Evolutionary conservation across 352 stramenopile species (phyloP).

Genomic region (Phytophthora quininea): DNA sequence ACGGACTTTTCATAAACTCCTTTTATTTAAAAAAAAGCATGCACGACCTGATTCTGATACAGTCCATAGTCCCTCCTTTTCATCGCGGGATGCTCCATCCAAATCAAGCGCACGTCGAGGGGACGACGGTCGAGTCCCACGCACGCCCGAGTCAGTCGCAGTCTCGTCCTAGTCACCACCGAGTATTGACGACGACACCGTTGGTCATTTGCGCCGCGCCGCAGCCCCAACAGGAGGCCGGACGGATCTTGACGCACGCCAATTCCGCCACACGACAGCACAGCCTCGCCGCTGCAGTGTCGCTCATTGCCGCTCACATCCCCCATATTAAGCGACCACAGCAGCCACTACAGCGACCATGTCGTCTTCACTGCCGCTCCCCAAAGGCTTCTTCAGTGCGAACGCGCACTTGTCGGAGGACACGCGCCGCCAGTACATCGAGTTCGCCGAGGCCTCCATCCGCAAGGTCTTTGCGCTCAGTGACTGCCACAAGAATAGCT

Average conservation of each 20-base stretch:
- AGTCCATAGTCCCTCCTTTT: conserved; percentile 1
- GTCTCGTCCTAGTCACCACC: background rate
- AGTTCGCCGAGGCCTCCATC: conserved; percentile 82
- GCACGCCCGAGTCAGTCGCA: background rate
- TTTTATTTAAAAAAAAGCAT: too few species aligned
- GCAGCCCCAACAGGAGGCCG: background rate
- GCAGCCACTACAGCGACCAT: too few species aligned
- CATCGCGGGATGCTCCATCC: background rate
- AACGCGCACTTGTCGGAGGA: conserved; percentile 71
- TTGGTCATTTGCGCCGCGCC: background rate
- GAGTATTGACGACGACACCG: background rate
- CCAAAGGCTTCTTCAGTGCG: conserved; percentile 79
- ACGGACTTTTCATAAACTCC: too few species aligned
- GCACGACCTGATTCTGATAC: too few species aligned
- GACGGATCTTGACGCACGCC: background rate
- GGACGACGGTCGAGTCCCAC: background rate
- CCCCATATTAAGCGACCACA: too few species aligned
- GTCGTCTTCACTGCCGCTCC: conserved; percentile 73
- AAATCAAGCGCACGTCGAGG: background rate
- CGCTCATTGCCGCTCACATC: background rate
- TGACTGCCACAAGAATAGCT: conserved; percentile 83
- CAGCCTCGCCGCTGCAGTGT: background rate
- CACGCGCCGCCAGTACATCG: conserved; percentile 75
- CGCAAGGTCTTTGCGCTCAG: conserved; percentile 84
- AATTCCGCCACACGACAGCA: background rate